These are phyloP conservation scores for Apiotrichum gracile DNA, from an alignment of 1,284 basidiomycete species.

Conservation along the genomic window DNA sequence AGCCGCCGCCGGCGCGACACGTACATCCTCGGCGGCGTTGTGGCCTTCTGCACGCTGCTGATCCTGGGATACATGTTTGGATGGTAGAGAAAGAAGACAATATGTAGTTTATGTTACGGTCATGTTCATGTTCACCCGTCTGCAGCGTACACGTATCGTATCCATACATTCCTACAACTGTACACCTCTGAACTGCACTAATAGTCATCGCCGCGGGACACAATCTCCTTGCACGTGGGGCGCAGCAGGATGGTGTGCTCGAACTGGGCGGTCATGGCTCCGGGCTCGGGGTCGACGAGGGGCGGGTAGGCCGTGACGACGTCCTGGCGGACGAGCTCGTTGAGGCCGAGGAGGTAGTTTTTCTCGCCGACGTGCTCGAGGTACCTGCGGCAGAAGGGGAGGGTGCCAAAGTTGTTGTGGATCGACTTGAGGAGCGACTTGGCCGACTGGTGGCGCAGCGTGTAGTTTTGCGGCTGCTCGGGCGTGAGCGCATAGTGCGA, in stretches of 20 bases:
- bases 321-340: slow-evolving; percentile 79
- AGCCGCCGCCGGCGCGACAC: slow-evolving; percentile 82
- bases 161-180: slow-evolving; percentile 4
- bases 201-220: slow-evolving; percentile 91
- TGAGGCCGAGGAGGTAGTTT: slow-evolving; percentile 86
- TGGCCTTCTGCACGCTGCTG: slow-evolving; percentile 74
- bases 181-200: slow-evolving; percentile 34
- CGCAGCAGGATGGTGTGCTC: slow-evolving; percentile 89
- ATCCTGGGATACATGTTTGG: slow-evolving; percentile 71
- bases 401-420: slow-evolving; percentile 86
- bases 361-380: slow-evolving; percentile 90
- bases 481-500: slow-evolving; percentile 73
- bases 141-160: slow-evolving; percentile 1
- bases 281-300: slow-evolving; percentile 60
- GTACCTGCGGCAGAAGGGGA: slow-evolving; percentile 94
- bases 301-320: slow-evolving; percentile 95
- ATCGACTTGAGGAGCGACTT: slow-evolving; percentile 83
- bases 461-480: slow-evolving; percentile 33
- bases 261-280: slow-evolving; percentile 91
- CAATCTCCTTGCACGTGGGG: slow-evolving; percentile 90
- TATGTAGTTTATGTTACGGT: neutral
- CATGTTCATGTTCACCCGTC: neutral
- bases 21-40: slow-evolving; percentile 78
- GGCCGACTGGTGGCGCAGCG: slow-evolving; percentile 64
- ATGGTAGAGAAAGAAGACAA: slow-evolving; percentile 32